phyloP scores from a whole-genome alignment of 2,329 filamentous ascomycete species.

The Cadophora sp. region DNA sequence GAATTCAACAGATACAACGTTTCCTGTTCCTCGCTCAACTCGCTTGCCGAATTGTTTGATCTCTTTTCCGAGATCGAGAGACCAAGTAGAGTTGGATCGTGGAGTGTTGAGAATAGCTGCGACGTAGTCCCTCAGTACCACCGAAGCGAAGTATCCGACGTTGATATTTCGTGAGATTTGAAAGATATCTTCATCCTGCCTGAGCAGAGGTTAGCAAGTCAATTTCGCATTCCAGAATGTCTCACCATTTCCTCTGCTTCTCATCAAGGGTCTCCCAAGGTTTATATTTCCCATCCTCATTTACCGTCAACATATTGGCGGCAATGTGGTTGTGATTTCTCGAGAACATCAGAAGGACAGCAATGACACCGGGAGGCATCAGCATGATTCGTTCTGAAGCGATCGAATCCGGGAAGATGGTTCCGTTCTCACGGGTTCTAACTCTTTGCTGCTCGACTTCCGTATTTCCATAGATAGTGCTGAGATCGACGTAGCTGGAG shows the following conservation, averaged over 20 bases:
- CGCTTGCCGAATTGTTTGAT: slow-evolving; percentile 51
- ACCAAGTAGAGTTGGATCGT: slow-evolving; percentile 54
- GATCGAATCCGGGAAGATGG: slow-evolving; percentile 52
- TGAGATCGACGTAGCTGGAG: slow-evolving; percentile 55
- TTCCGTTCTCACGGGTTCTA: slow-evolving; percentile 52
- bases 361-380: slow-evolving; percentile 55
- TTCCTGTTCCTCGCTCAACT: slow-evolving; percentile 52
- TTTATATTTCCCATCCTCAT: slow-evolving; percentile 53
- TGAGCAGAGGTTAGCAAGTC: slow-evolving; percentile 28
- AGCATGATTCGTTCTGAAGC: slow-evolving; percentile 55
- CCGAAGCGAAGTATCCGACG: slow-evolving; percentile 54
- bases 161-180: slow-evolving; percentile 55
- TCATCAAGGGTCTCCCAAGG: slow-evolving; percentile 49
- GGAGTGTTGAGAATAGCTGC: slow-evolving; percentile 53
- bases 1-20: slow-evolving; percentile 55
- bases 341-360: slow-evolving; percentile 52
- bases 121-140: slow-evolving; percentile 55
- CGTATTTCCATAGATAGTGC: slow-evolving; percentile 54
- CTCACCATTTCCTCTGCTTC: slow-evolving; percentile 49
- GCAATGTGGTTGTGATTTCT: slow-evolving; percentile 54
- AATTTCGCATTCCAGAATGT: background rate
- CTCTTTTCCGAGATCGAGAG: slow-evolving; percentile 52
- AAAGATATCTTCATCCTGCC: slow-evolving; percentile 57
- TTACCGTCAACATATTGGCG: slow-evolving; percentile 49
- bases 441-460: slow-evolving; percentile 51